A percentile compares a stretch with the other conserved stretches of the same genome.
These are phyloP conservation scores for Pseudogymnoascus sp. DNA, from an alignment of 2,329 filamentous ascomycete species.

Conservation along the genomic window DNA sequence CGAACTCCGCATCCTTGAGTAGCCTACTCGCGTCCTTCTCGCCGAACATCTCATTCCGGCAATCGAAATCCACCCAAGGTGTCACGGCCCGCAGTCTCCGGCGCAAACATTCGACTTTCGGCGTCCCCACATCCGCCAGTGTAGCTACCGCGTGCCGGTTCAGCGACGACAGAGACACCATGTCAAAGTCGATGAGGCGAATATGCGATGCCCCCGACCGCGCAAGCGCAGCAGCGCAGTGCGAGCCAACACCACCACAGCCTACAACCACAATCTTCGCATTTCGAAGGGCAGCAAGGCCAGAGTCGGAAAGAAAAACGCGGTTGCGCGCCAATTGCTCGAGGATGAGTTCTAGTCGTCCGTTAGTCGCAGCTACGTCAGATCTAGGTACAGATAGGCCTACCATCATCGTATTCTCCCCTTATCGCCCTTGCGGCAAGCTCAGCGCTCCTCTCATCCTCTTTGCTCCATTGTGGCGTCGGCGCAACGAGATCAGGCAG, in stretches of 20 bases:
- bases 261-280: constrained; percentile 87
- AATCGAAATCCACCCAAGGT: constrained; percentile 87
- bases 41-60: constrained; percentile 76
- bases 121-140: constrained; percentile 82
- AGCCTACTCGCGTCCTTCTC: constrained; percentile 57
- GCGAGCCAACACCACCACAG: constrained; percentile 89
- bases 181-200: constrained; percentile 91
- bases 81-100: constrained; percentile 76
- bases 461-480: constrained; percentile 43
- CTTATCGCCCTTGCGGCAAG: constrained; percentile 53
- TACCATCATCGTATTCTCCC: constrained; percentile 55
- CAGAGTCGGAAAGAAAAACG: constrained; percentile 79
- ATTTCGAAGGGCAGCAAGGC: constrained; percentile 69
- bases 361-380: neutral
- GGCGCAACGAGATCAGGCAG: constrained; percentile 31
- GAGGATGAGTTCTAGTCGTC: constrained; percentile 70
- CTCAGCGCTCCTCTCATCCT: constrained; percentile 52
- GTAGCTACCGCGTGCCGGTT: constrained; percentile 96
- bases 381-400: neutral
- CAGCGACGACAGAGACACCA: constrained; percentile 87
- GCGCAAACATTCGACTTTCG: constrained; percentile 82
- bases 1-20: constrained; percentile 69
- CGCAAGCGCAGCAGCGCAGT: constrained; percentile 77
- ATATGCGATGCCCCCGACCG: constrained; percentile 85
- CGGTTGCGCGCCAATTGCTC: constrained; percentile 92